Base-by-base conservation (phyloP, 2,329 filamentous ascomycete genomes). In the Neopestalotiopsis rosae region DNA sequence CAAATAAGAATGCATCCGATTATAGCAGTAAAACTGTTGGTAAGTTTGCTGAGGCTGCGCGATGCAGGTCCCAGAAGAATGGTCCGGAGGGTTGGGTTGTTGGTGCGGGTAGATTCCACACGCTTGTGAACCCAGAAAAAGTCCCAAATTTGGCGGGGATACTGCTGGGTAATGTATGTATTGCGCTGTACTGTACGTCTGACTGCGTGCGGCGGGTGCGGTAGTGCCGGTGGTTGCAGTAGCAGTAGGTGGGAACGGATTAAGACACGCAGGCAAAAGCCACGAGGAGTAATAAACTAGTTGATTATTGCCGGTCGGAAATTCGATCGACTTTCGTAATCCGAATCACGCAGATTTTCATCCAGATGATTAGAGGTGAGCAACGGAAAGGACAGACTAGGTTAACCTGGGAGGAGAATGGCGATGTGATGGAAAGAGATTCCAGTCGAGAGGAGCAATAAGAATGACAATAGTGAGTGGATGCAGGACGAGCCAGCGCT, bases 401-500 rank as follows among this genome's bases (percentile, higher is more conserved):
- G 61, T 69, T 69, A 65, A 52, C 45, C 17, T n/a, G 45, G 68
- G 34, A 38, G 34, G 24, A 38, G 10, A 20, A 45, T 56, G 63
- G 63, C 57, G 57, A 63, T 61, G 67, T 58, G 61, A 65, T 38
- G 10, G 24, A 62, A 40, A 12, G 20, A 56, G 52, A 20, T 67
- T 57, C 66, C 57, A 57, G 38, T 24, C 30, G 65, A n/a, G 20
- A 52, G 45, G 5, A 52, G 40, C 28, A 28, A 57, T 61, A 38
- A 34, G 17, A 49, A 45, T 70, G 69, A 65, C 67, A 71, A 65
- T 70, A 74, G 74, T 74, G 73, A 72, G 72, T 73, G 72, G 72
- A 73, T 73, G 71, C 64, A 69, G 67, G 69, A 74, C 72, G 72
- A 74, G 72, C 75, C 74, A 76, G 75, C 75, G 73, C 74, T 72